Evolutionary conservation across 495 filamentous ascomycete genomes (phyloP).

Genomic region (Penicillium egyptiacum): DNA sequence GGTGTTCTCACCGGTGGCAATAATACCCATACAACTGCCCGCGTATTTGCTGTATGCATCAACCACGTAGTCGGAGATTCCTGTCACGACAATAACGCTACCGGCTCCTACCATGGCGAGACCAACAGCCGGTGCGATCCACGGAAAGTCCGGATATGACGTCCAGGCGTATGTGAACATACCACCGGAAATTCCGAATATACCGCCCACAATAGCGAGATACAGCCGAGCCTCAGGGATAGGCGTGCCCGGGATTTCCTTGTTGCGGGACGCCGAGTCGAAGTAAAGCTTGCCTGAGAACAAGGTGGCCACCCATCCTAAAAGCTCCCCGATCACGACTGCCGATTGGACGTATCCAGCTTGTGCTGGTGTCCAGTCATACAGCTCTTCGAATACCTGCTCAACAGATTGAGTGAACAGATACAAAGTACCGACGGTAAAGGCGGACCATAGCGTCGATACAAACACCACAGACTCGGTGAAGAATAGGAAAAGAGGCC

Average conservation of each 20-base stretch:
- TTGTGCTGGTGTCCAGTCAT: conserved; percentile 33
- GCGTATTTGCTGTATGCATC: conserved; percentile 32
- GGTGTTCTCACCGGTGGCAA: conserved; percentile 28
- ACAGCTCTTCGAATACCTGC: conserved; percentile 39
- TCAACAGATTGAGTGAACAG: conserved; percentile 48
- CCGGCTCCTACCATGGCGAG: conserved; percentile 38
- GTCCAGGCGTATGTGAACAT: conserved; percentile 45
- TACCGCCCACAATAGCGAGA: conserved; percentile 30
- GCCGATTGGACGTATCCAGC: conserved; percentile 41
- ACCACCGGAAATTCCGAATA: conserved; percentile 37
- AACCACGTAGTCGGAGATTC: conserved; percentile 26
- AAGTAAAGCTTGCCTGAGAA: conserved; percentile 33
- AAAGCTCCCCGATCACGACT: conserved; percentile 37
- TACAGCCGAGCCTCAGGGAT: conserved; percentile 43
- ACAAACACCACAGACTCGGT: conserved; percentile 56
- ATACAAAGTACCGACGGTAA: conserved; percentile 53
- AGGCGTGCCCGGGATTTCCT: conserved; percentile 30
- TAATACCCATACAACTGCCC: conserved; percentile 25
- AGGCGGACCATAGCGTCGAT: conserved; percentile 51
- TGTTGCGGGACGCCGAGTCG: conserved; percentile 32
- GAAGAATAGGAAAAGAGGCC: conserved; percentile 48
- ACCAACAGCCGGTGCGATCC: conserved; percentile 41
- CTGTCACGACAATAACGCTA: conserved; percentile 20
- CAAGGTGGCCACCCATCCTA: conserved; percentile 31
- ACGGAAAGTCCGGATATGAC: conserved; percentile 33